phyloP scores from a whole-genome alignment of 208 protist species.

The Wallacemonas collosoma region DNA sequence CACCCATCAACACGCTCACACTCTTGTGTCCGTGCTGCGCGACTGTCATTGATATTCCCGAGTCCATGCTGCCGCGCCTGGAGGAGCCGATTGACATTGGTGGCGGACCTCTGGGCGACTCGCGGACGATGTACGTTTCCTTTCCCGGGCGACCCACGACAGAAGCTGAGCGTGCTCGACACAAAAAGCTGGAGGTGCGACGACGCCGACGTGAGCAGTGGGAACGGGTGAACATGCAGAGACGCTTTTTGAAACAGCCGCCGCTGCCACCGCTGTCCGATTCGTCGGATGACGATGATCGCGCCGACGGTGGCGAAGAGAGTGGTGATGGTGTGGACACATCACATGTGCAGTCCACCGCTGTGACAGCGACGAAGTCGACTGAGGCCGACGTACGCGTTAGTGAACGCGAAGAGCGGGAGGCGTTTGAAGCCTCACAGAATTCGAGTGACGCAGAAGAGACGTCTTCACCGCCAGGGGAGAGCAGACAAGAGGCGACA shows the following conservation, averaged over 20 bases:
- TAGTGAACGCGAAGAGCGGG: constrained; percentile 9
- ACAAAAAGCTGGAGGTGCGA: constrained; percentile 10
- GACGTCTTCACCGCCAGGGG: too few species aligned
- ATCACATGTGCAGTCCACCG: too few species aligned
- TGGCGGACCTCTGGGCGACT: constrained; percentile 9
- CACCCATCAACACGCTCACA: constrained; percentile 73
- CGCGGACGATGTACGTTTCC: constrained; percentile 67
- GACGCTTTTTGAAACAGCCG: constrained; percentile 11
- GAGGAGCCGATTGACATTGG: constrained; percentile 36
- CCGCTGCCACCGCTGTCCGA: constrained; percentile 5
- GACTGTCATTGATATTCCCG: constrained; percentile 74
- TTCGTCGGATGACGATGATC: constrained; percentile 6
- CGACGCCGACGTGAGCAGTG: constrained; percentile 3
- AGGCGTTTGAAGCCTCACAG: neutral
- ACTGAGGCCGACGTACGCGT: neutral
- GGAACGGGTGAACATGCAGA: constrained; percentile 6
- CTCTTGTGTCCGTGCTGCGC: constrained; percentile 78
- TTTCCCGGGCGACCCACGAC: constrained; percentile 38
- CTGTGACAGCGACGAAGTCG: neutral
- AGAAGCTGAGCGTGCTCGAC: constrained; percentile 6
- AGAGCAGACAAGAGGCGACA: too few species aligned
- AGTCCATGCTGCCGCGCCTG: constrained; percentile 60
- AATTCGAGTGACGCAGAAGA: neutral
- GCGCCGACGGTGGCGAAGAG: constrained; percentile 5
- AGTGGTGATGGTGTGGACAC: neutral